Evolutionary conservation across 192 early-diverging fungal species (phyloP).

Genomic region (Rhizophagus sp.): DNA sequence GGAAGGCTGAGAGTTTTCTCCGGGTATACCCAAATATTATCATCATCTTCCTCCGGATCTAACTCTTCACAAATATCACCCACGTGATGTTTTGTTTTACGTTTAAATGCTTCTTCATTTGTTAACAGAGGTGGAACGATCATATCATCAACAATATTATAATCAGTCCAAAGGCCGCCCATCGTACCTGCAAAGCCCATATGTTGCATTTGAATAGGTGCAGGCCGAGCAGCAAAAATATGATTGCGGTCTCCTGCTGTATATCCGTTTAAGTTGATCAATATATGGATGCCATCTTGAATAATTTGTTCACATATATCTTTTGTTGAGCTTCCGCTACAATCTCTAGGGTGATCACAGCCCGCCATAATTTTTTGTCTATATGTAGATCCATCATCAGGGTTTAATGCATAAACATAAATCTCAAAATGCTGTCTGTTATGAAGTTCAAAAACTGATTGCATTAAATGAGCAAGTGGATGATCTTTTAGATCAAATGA

Average conservation of each 20-base stretch:
- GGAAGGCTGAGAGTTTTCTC: slow-evolving; percentile 93
- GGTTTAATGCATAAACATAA: slow-evolving; percentile 83
- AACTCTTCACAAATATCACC: slow-evolving; percentile 33
- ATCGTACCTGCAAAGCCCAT: slow-evolving; percentile 96
- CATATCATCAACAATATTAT: slow-evolving; percentile 74
- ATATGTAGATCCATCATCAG: slow-evolving; percentile 75
- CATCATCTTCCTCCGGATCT: slow-evolving; percentile 53
- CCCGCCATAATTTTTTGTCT: slow-evolving; percentile 79
- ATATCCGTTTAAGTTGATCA: slow-evolving; percentile 94
- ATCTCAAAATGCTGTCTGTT: slow-evolving; percentile 70
- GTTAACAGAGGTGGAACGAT: slow-evolving; percentile 62
- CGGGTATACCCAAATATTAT: slow-evolving; percentile 75
- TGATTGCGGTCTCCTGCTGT: slow-evolving; percentile 96
- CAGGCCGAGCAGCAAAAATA: slow-evolving; percentile 88
- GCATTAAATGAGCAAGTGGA: slow-evolving; percentile 90
- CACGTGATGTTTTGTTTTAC: neutral
- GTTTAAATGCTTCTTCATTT: slow-evolving; percentile 22
- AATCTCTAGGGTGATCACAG: slow-evolving; percentile 80
- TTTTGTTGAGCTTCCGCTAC: slow-evolving; percentile 67
- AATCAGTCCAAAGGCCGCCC: slow-evolving; percentile 85
- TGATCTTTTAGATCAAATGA: slow-evolving; percentile 95
- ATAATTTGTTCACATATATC: slow-evolving; percentile 76
- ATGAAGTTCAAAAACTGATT: slow-evolving; percentile 94
- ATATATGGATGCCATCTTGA: slow-evolving; percentile 80
- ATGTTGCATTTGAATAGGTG: slow-evolving; percentile 85